Evolutionary conservation across 1,139 yeast species (phyloP), one percentile per base, ranked within the genome.

Genomic region (Nakaseomyces delphensis): DNA sequence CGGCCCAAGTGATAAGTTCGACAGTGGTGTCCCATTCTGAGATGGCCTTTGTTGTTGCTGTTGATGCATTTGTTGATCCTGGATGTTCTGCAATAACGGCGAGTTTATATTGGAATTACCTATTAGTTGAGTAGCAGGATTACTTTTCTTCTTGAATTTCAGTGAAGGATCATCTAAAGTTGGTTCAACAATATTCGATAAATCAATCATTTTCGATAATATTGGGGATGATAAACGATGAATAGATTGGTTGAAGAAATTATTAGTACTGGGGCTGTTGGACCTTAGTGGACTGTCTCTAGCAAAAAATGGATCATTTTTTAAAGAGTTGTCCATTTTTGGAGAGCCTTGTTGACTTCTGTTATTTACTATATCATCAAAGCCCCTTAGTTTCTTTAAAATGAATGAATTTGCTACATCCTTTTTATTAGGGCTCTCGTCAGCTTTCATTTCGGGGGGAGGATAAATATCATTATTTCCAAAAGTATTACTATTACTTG

Each of bases 101-200:
- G 37, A 33, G 14, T 21, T 33, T 7, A 33, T 33, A 21, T 33
- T 33, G 4, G 37, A 33, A 14, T 33, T 33, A 7, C 37, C 37
- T n/a, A 33, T 33, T 13, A 33, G 13, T n/a, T 33, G 37, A 29
- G 32, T 9, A 13, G 20, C 16, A 5, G 18, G 13, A 28, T 27
- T 38, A n/a, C 6, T 28, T 36, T 49, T 57, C 41, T 52, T 54
- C 30, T 52, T 56, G 39, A 58, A 53, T 38, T 54, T 56, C 37
- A 57, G 43, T 9, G 62, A 48, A 11, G 63, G 54, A 46, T 60
- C 63, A 41, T 59, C 61, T 38, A 60, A 47, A 9, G 64, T 60
- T 18, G 64, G 64, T 41, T 60, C 64, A 7, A 60, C 60, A 19
- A 60, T 60, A 43, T 57, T 59, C 5, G 63, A 57, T 27, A 58